A percentile compares a stretch with the other conserved stretches of the same genome.
Conservation (phyloP, 495 filamentous ascomycete species). For the Immersiella caudata region DNA sequence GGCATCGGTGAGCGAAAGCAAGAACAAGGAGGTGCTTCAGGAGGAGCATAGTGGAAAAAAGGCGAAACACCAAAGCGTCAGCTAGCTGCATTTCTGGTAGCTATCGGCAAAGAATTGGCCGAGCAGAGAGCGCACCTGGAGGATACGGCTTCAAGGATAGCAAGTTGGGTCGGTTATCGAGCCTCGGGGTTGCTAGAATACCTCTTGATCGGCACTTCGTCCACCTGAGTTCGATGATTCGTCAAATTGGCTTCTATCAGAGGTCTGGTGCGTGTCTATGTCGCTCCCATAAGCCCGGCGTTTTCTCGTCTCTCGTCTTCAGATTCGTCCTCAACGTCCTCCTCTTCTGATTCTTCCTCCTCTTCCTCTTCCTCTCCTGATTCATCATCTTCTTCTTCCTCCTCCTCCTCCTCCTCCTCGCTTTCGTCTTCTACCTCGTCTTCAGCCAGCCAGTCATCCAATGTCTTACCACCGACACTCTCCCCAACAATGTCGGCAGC, state of each 20-base stretch:
- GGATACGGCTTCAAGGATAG: neutral
- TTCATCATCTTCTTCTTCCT: conserved; percentile 58
- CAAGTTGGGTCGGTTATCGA: neutral
- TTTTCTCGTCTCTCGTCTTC: conserved; percentile 53
- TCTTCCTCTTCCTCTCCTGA: conserved; percentile 49
- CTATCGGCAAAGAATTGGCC: neutral
- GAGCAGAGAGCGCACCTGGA: neutral
- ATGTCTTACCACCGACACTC: conserved; percentile 63
- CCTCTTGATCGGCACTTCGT: neutral
- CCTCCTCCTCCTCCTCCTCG: conserved; percentile 53
- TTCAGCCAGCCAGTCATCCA: conserved; percentile 89
- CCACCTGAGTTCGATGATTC: neutral
- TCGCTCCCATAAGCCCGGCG: conserved; percentile 24
- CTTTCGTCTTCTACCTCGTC: conserved; percentile 53
- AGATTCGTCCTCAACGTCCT: conserved; percentile 13
- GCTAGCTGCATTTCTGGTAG: neutral
- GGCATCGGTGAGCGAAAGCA: neutral
- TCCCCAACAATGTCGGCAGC: conserved; percentile 39
- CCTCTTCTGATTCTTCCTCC: conserved; percentile 18
- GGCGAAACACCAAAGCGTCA: neutral
- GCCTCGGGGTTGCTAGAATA: neutral
- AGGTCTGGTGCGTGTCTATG: neutral
- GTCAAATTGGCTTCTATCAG: neutral
- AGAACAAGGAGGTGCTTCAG: neutral
- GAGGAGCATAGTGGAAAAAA: neutral